Percentiles rank a stretch among this genome's conserved stretches.
Evolutionary conservation across 345 rosid species (phyloP).

Genomic region (Arabidopsis suecica): DNA sequence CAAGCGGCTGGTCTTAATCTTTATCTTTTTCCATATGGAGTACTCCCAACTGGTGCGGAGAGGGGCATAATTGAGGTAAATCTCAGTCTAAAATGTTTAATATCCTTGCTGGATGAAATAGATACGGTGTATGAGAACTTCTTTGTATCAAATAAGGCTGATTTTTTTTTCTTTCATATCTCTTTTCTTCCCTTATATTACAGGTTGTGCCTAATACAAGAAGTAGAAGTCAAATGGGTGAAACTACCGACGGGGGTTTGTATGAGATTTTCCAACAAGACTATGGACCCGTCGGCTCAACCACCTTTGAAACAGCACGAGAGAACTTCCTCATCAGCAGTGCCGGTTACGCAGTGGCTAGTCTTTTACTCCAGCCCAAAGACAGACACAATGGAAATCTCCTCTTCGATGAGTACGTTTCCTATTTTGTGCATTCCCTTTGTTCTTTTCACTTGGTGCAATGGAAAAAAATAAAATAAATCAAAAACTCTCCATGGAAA

Average conservation of each 20-base stretch:
- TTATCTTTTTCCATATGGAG: slow-evolving; percentile 95
- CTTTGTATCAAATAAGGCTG: background rate
- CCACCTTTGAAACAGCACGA: slow-evolving; percentile 91
- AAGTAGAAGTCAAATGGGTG: slow-evolving; percentile 99
- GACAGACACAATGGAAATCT: slow-evolving; percentile 99
- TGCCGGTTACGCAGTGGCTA: slow-evolving; percentile 99
- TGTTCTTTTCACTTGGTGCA: slow-evolving; percentile 19
- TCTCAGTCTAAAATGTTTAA: background rate
- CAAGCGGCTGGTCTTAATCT: slow-evolving; percentile 85
- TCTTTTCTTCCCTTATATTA: slow-evolving; percentile 3
- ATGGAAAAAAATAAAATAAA: background rate
- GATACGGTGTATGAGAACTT: slow-evolving; percentile 5
- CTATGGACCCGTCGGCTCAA: slow-evolving; percentile 92
- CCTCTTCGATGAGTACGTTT: slow-evolving; percentile 84
- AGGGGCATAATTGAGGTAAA: slow-evolving; percentile 96
- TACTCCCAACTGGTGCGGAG: slow-evolving; percentile 96
- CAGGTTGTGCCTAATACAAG: slow-evolving; percentile 96
- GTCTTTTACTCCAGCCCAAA: slow-evolving; percentile 97
- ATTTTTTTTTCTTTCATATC: background rate
- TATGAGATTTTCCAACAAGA: slow-evolving; percentile 98
- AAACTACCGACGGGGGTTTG: slow-evolving; percentile 97
- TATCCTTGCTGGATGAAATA: background rate
- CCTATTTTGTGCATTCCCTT: background rate
- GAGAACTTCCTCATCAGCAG: slow-evolving; percentile 94
- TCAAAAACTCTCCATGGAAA: background rate